These are phyloP conservation scores for Neonectria sp. DNA, from an alignment of 2,329 filamentous ascomycete species.

Conservation along the genomic window DNA sequence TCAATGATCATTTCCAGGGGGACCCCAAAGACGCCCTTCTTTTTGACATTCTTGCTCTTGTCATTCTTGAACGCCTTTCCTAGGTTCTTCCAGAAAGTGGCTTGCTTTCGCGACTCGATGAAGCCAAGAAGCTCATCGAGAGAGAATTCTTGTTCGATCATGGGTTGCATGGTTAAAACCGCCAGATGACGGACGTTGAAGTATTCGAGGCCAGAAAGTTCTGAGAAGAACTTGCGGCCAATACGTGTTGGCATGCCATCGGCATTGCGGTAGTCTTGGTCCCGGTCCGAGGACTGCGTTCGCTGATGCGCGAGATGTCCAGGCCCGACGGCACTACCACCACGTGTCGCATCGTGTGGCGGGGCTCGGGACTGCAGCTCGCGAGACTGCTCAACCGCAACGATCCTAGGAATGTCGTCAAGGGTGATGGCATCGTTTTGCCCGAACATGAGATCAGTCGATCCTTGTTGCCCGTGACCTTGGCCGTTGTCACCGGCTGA, in stretches of 20 bases:
- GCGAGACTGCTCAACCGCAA: conserved; percentile 93
- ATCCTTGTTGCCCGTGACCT: conserved; percentile 58
- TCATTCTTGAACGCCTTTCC: conserved; percentile 96
- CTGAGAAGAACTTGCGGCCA: conserved; percentile 91
- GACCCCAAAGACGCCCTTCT: conserved; percentile 95
- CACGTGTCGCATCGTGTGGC: conserved; percentile 23
- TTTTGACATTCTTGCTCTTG: conserved; percentile 82
- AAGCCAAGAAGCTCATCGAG: conserved; percentile 92
- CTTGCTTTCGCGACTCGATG: conserved; percentile 90
- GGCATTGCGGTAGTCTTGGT: conserved; percentile 64
- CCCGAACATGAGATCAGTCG: conserved; percentile 88
- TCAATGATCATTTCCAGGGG: conserved; percentile 91
- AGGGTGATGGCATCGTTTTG: conserved; percentile 92
- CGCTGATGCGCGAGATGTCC: conserved; percentile 70
- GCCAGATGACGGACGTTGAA: conserved; percentile 97
- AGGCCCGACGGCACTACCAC: conserved; percentile 58
- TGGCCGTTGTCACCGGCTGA: conserved; percentile 74
- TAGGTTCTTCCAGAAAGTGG: conserved; percentile 98
- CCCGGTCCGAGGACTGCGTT: conserved; percentile 70
- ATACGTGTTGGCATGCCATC: conserved; percentile 70
- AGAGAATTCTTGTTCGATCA: conserved; percentile 92
- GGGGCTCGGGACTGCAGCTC: conserved; percentile 82
- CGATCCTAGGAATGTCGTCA: conserved; percentile 96
- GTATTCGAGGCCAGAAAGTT: conserved; percentile 94
- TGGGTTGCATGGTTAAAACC: conserved; percentile 93